These are phyloP conservation scores for Scedosporium aurantiacum DNA, from an alignment of 2,329 filamentous ascomycete species.

Conservation along the genomic window DNA sequence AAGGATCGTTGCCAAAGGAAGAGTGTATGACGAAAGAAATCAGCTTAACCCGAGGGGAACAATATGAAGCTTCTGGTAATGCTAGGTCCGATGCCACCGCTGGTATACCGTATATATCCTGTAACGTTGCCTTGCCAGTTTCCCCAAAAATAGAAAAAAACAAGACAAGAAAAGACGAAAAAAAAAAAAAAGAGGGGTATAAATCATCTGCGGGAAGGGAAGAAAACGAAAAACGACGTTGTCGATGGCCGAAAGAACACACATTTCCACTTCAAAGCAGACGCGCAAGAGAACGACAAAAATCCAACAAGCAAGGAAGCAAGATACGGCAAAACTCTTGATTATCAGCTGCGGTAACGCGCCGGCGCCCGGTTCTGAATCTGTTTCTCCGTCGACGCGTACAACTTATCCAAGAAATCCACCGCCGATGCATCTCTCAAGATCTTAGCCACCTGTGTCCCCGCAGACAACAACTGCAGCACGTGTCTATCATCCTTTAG, in stretches of 20 bases:
- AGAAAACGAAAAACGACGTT: neutral
- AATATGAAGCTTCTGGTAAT: neutral
- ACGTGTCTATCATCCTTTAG: slow-evolving; percentile 85
- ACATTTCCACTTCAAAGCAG: neutral
- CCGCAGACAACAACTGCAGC: slow-evolving; percentile 75
- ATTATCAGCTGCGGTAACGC: slow-evolving; percentile 25
- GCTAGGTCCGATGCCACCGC: neutral
- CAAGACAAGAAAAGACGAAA: neutral
- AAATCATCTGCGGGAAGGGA: neutral
- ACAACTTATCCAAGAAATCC: slow-evolving; percentile 71
- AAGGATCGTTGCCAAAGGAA: too few relatives aligned
- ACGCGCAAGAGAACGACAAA: neutral
- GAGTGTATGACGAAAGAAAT: too few relatives aligned
- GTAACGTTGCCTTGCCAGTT: neutral
- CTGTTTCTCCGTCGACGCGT: slow-evolving; percentile 69
- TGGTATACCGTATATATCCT: too few relatives aligned
- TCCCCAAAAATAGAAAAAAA: neutral
- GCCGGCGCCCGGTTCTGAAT: slow-evolving; percentile 55
- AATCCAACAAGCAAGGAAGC: neutral
- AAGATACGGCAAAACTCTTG: neutral
- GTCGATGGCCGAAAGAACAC: neutral
- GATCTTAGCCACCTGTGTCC: slow-evolving; percentile 79
- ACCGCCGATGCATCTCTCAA: slow-evolving; percentile 75
- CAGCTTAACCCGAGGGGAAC: too few relatives aligned
- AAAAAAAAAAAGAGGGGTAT: neutral